A percentile compares a stretch with the other conserved stretches of the same genome.
These are phyloP conservation scores for Scutellaria minor DNA, from an alignment of 257 asterid genomes.

Conservation along the genomic window DNA sequence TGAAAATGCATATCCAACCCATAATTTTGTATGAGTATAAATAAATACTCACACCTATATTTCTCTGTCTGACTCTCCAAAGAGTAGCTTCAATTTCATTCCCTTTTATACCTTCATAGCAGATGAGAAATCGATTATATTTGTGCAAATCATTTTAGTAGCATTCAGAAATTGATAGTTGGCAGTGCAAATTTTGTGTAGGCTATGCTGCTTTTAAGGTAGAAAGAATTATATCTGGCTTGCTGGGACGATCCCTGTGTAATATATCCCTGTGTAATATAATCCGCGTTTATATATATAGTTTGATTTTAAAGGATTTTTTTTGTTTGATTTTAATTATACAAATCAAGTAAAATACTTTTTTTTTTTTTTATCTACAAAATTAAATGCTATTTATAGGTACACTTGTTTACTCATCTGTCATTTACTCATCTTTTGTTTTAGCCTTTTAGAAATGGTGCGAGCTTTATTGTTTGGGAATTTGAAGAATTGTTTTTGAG, in stretches of 20 bases:
- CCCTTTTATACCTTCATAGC: constrained; percentile 34
- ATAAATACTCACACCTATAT: constrained; percentile 11
- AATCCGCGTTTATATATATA: too few relatives aligned
- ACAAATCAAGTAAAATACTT: too few relatives aligned
- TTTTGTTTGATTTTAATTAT: too few relatives aligned
- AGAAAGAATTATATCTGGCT: constrained; percentile 13
- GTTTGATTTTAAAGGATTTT: too few relatives aligned
- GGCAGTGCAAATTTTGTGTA: constrained; percentile 27
- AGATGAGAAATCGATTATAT: constrained; percentile 29
- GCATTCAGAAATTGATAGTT: constrained; percentile 31
- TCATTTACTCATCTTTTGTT: constrained; percentile 19
- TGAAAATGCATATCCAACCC: constrained; percentile 90
- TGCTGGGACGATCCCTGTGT: constrained; percentile 10
- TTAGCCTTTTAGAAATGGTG: too few relatives aligned
- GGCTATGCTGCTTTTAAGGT: constrained; percentile 6
- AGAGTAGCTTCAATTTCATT: constrained; percentile 19
- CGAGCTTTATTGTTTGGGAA: too few relatives aligned
- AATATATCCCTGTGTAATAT: too few relatives aligned
- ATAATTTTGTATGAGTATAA: constrained; percentile 58
- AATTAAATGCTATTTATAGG: too few relatives aligned
- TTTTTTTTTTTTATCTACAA: too few relatives aligned
- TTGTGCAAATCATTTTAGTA: constrained; percentile 26
- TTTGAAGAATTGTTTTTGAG: too few relatives aligned
- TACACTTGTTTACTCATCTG: too few relatives aligned
- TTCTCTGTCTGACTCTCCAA: constrained; percentile 1